Percentiles rank a stretch among this genome's conserved stretches.
Evolutionary conservation across 805 yeast species (phyloP).

Genomic region (Ogataea pini): DNA sequence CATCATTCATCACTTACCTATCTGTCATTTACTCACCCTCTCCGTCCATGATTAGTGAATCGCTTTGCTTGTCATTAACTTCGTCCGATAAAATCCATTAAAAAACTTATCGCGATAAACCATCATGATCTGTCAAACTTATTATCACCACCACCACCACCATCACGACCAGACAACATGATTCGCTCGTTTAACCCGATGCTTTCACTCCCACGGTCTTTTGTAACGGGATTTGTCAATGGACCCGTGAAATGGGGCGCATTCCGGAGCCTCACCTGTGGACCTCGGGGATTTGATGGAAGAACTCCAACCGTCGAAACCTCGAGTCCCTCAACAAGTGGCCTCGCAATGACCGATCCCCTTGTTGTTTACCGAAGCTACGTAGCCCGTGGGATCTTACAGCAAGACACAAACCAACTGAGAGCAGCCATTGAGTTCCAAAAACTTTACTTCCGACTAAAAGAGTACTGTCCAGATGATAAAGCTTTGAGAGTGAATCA

Average conservation of each 20-base stretch:
- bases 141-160: no score
- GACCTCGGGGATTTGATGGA: constrained; percentile 28
- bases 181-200: no score
- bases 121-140: no score
- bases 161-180: no score
- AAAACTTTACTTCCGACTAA: constrained; percentile 55
- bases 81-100: no score
- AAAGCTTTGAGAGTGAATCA: constrained; percentile 44
- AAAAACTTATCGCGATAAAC: no score
- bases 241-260: no score
- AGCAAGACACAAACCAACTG: constrained; percentile 59
- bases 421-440: constrained; percentile 65
- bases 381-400: constrained; percentile 50
- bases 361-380: constrained; percentile 54
- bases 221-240: no score
- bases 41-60: background rate
- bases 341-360: constrained; percentile 54
- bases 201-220: no score
- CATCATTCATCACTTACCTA: no score
- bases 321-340: no score
- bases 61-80: background rate
- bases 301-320: constrained; percentile 27
- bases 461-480: constrained; percentile 60
- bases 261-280: constrained; percentile 16
- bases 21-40: no score